Base-by-base conservation (phyloP, 768 basidiomycete species). In the Leucosporidium creatinivorum region DNA sequence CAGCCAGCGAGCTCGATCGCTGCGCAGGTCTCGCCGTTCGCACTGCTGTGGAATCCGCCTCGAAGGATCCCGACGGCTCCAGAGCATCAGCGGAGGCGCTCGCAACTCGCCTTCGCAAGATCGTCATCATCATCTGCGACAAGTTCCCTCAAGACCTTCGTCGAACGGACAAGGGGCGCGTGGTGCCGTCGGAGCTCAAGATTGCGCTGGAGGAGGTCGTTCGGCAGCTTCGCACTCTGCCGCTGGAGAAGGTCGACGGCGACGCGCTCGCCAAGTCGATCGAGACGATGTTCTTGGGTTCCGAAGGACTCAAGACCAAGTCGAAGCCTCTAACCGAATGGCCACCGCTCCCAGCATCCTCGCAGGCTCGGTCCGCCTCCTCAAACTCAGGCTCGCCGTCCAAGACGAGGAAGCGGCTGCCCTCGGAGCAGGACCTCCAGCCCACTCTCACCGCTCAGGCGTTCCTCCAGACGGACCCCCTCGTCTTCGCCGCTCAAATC, bases 401-500 rank as follows among this genome's bases (percentile, higher is more conserved):
- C 55, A 56, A 56, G 31, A 30, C 55, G 55, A 28, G 55, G 17
- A 56, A 56, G 31, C 28, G 31, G 4, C 21, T 23, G 18, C 9
- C 55, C 6, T 31, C 31, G 18, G 55, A 56, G 28, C 55, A 28
- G 4, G 55, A 56, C 4, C 10, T 33, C 18, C 21, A 23, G 17
- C 28, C 31, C 4, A 21, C 21, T 15, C 15, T 56, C 31, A 19
- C 55, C 18, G 31, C 30, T 18, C 21, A 21, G 31, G 80, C 87
- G 10, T 80, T 91, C 56, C 80, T 87, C 18, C 74, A 80, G 23
- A 78, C 89, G n/a, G 87, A 89, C 69, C 82, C 84, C 8, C 79
- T 82, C 61, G 68, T 86, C 23, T 76, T 91, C 28, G 86, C 88
- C 2, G 80, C 80, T 60, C 88, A 87, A 76, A 78, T 92, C 67